Evolutionary conservation across 306 rosid species (phyloP).

Genomic region (Vigna unguiculata): DNA sequence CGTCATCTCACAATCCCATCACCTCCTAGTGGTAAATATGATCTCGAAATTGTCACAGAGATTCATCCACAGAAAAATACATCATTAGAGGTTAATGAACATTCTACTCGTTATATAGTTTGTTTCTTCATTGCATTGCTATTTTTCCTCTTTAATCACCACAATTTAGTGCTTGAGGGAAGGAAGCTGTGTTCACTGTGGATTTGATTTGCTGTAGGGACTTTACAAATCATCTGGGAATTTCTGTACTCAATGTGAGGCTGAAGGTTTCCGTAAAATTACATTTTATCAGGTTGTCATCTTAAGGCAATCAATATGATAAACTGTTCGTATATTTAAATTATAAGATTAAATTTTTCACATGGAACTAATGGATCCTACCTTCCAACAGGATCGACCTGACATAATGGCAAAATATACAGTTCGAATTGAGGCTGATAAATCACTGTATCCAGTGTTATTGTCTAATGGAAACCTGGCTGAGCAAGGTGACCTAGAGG

Average conservation of each 20-base stretch:
- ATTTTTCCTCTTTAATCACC: conserved; percentile 12
- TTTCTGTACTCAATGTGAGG: conserved; percentile 99
- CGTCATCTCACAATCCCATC: conserved; percentile 77
- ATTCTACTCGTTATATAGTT: background rate
- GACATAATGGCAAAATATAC: conserved; percentile 97
- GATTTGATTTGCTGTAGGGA: conserved; percentile 67
- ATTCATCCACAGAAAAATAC: conserved; percentile 85
- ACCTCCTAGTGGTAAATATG: conserved; percentile 74
- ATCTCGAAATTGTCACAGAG: conserved; percentile 82
- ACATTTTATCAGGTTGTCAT: conserved; percentile 85
- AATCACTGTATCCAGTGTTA: conserved; percentile 86
- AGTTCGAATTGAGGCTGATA: conserved; percentile 84
- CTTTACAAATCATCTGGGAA: conserved; percentile 93
- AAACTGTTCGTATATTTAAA: conserved; percentile 20
- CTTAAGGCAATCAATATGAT: conserved; percentile 27
- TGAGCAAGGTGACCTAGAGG: conserved; percentile 90
- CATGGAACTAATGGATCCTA: conserved; percentile 44
- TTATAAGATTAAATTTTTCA: conserved; percentile 18
- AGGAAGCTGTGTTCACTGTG: conserved; percentile 25
- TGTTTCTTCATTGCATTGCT: conserved; percentile 26
- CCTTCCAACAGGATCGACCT: conserved; percentile 86
- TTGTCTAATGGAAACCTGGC: conserved; percentile 94
- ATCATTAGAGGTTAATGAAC: conserved; percentile 77
- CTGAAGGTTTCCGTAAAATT: conserved; percentile 97
- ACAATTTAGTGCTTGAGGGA: conserved; percentile 5